Base-by-base conservation (phyloP, 1,284 basidiomycete species). In the Phaffia rhodozyma region DNA sequence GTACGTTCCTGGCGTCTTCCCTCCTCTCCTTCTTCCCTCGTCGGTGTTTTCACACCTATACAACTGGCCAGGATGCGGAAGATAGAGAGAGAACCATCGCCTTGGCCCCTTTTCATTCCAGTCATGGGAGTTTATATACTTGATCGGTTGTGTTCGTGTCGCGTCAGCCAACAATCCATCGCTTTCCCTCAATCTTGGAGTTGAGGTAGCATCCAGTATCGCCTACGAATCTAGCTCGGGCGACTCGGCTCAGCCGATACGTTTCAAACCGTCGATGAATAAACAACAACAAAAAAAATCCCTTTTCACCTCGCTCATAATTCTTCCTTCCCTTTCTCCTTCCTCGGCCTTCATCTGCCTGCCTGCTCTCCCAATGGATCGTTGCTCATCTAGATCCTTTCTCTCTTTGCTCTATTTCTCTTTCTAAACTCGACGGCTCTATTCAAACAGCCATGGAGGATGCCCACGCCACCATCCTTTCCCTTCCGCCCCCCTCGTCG, bases 401-500 rank as follows among this genome's bases (percentile, higher is more conserved):
- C 18, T 25, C 32, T 48, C 38, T 50, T 51, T 78, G 56, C n/a
- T 63, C 65, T 61, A 49, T 58, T 52, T 23, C 52, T 30, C 29
- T 66, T 48, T 53, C 43, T 55, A 11, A 62, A 52, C 60, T 49
- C 48, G 54, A 47, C 53, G 30, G 38, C 48, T 16, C 53, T 29
- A 48, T 50, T 34, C 30, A 71, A 50, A 65, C 73, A 93, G 90
- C 86, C 71, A 98, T 99, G 96, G 96, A 99, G 78, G 96, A 99
- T 74, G 86, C 94, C 2, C 96, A 98, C 76, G 54, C 32, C 43
- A 50, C 32, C 50, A 20, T 43, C 30, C 52, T 55, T 25, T 23
- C 23, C 59, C 48, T 27, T 25, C 18, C 48, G 47, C 20, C 32
- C 47, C 30, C 32, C n/a, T 30, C 63, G 18, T 38, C 34, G 30